A percentile compares a stretch with the other conserved stretches of the same genome.
Conservation (phyloP, 768 basidiomycete species). For the Pisolithus albus region DNA sequence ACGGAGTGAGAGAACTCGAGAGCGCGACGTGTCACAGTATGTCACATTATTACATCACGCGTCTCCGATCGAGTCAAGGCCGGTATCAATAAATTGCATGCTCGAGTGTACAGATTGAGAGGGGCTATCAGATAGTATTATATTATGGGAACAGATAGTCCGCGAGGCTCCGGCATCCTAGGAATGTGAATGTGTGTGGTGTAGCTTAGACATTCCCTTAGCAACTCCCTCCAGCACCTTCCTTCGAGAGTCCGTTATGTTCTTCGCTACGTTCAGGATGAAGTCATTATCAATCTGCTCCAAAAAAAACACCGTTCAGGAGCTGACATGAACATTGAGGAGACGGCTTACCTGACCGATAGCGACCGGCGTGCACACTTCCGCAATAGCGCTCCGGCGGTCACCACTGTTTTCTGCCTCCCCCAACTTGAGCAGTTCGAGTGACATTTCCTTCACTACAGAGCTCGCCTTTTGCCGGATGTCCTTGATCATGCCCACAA, state of each 20-base stretch:
- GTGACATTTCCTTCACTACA: conserved; percentile 53
- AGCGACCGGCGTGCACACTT: conserved; percentile 40
- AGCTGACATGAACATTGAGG: conserved; percentile 2
- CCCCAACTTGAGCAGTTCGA: conserved; percentile 40
- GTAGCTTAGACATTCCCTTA: conserved; percentile 58
- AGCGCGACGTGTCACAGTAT: conserved; percentile 23
- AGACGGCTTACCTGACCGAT: conserved; percentile 27
- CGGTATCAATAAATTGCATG: neutral
- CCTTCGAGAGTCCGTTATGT: conserved; percentile 60
- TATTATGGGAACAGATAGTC: neutral
- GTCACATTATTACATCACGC: conserved; percentile 8
- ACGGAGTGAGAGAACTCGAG: conserved; percentile 11
- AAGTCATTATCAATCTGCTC: conserved; percentile 60
- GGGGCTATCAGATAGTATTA: conserved; percentile 12
- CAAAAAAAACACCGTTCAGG: neutral
- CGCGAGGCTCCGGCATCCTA: conserved; percentile 5
- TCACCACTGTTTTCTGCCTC: conserved; percentile 50
- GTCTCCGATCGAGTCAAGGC: neutral
- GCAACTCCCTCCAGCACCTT: conserved; percentile 66
- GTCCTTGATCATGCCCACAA: conserved; percentile 59
- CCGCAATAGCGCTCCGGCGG: conserved; percentile 44
- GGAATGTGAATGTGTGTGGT: conserved; percentile 32
- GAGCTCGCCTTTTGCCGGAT: conserved; percentile 48
- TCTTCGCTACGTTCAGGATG: conserved; percentile 54
- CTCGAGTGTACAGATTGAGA: conserved; percentile 21